phyloP scores from a whole-genome alignment of 768 basidiomycete species.

The Kwoniella sp. region DNA sequence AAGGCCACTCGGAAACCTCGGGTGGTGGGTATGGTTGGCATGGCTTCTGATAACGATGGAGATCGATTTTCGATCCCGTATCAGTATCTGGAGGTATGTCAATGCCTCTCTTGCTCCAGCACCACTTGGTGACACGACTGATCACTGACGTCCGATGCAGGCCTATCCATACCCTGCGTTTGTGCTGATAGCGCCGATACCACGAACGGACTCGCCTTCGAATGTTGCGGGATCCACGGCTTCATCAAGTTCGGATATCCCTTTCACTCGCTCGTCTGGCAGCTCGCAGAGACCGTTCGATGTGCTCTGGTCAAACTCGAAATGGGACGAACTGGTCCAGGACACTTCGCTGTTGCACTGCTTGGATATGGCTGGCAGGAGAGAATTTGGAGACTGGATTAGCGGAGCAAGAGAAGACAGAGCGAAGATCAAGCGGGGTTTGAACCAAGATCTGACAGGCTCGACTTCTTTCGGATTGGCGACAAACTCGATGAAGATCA shows the following conservation, averaged over 20 bases:
- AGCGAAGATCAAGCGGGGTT: neutral
- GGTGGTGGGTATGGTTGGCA: neutral
- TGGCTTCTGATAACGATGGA: neutral
- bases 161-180: conserved; percentile 44
- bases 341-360: conserved; percentile 39
- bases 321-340: conserved; percentile 33
- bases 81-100: neutral
- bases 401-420: neutral
- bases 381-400: conserved; percentile 48
- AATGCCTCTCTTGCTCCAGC: neutral
- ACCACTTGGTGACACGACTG: neutral
- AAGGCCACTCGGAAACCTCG: too few relatives aligned
- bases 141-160: conserved; percentile 6
- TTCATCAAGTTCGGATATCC: conserved; percentile 2
- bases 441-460: neutral
- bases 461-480: too few relatives aligned
- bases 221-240: conserved; percentile 21
- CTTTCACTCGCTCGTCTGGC: neutral
- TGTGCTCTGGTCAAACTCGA: conserved; percentile 41
- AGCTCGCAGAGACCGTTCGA: conserved; percentile 19
- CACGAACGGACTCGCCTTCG: conserved; percentile 23
- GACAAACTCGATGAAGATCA: neutral
- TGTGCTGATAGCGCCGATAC: conserved; percentile 34
- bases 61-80: neutral
- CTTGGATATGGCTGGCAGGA: conserved; percentile 34